Conservation (phyloP, 805 yeast genomes). For the Ogataea glucozyma region DNA sequence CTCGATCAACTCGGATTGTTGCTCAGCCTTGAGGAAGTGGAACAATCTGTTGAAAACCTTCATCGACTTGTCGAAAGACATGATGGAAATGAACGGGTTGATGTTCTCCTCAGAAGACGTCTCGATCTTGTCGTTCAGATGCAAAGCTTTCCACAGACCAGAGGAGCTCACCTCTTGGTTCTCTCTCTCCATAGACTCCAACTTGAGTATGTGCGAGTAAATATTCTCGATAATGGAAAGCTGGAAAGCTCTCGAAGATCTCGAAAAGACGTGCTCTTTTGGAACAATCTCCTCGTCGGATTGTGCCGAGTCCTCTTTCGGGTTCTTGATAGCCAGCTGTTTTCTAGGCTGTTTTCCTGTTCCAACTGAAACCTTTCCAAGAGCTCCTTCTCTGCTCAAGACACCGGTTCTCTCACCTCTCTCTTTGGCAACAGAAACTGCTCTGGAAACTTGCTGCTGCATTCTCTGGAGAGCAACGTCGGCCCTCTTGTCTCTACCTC, state of each 20-base stretch:
- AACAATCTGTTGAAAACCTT: constrained; percentile 86
- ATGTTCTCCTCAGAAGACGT: constrained; percentile 54
- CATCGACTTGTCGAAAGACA: constrained; percentile 84
- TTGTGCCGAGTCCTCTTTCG: constrained; percentile 28
- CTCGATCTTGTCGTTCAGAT: constrained; percentile 61
- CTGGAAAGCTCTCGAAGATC: constrained; percentile 49
- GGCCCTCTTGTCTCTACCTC: constrained; percentile 80
- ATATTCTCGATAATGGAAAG: constrained; percentile 76
- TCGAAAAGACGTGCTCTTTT: constrained; percentile 34
- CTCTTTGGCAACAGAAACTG: constrained; percentile 92
- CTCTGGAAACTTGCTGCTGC: constrained; percentile 97
- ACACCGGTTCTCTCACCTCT: constrained; percentile 64
- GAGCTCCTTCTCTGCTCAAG: constrained; percentile 73
- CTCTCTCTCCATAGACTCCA: constrained; percentile 75
- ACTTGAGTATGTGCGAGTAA: constrained; percentile 70
- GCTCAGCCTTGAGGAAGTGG: constrained; percentile 75
- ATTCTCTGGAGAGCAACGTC: constrained; percentile 92
- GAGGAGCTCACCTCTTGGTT: constrained; percentile 45
- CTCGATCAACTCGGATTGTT: constrained; percentile 73
- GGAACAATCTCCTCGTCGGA: constrained; percentile 30
- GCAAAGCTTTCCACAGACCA: constrained; percentile 76
- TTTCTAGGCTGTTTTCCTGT: constrained; percentile 86
- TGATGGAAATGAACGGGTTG: constrained; percentile 80
- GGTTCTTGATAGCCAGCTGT: constrained; percentile 58
- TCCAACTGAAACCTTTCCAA: constrained; percentile 81